A percentile compares a stretch with the other conserved stretches of the same genome.
These are phyloP conservation scores for Canna indica DNA, from an alignment of 176 grass and related monocot species.

Conservation along the genomic window DNA sequence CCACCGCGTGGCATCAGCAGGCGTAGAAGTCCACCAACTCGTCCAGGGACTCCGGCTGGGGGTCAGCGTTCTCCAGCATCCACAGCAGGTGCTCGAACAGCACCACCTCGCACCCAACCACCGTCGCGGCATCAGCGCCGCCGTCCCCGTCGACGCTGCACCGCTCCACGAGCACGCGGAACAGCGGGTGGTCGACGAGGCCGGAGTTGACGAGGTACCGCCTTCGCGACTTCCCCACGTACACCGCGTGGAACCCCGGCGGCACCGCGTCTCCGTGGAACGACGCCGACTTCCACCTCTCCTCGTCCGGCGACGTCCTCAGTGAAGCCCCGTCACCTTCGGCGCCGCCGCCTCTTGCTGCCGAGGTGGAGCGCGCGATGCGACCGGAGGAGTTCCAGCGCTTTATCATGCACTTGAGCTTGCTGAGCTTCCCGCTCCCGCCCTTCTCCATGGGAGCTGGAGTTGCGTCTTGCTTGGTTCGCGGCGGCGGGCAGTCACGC, in stretches of 20 bases:
- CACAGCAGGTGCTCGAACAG: slow-evolving; percentile 95
- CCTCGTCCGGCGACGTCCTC: slow-evolving; percentile 11
- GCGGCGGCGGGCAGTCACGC: no score
- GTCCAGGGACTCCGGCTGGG: slow-evolving; percentile 70
- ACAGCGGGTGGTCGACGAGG: slow-evolving; percentile 70
- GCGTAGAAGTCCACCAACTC: slow-evolving; percentile 90
- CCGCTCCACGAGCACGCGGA: slow-evolving; percentile 34
- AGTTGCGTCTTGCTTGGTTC: no score
- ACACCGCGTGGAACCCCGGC: slow-evolving; percentile 59
- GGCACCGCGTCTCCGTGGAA: slow-evolving; percentile 67
- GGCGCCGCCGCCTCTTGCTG: not conserved
- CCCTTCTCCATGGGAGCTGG: slow-evolving; percentile 52
- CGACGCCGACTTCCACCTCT: slow-evolving; percentile 37
- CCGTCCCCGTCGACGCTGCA: slow-evolving; percentile 14
- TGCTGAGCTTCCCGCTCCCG: slow-evolving; percentile 43
- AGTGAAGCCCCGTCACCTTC: not conserved
- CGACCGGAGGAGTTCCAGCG: slow-evolving; percentile 75
- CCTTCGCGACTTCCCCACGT: slow-evolving; percentile 83
- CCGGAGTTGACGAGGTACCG: slow-evolving; percentile 72
- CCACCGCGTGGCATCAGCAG: slow-evolving; percentile 3
- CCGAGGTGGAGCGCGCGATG: slow-evolving; percentile 41
- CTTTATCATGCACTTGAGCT: slow-evolving; percentile 91
- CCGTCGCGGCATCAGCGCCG: not conserved
- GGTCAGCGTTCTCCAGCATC: slow-evolving; percentile 95
- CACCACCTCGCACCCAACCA: slow-evolving; percentile 86